A percentile compares a stretch with the other conserved stretches of the same genome.
Conservation (phyloP, 1,284 basidiomycete species). For the Leccinum angustisporum region DNA sequence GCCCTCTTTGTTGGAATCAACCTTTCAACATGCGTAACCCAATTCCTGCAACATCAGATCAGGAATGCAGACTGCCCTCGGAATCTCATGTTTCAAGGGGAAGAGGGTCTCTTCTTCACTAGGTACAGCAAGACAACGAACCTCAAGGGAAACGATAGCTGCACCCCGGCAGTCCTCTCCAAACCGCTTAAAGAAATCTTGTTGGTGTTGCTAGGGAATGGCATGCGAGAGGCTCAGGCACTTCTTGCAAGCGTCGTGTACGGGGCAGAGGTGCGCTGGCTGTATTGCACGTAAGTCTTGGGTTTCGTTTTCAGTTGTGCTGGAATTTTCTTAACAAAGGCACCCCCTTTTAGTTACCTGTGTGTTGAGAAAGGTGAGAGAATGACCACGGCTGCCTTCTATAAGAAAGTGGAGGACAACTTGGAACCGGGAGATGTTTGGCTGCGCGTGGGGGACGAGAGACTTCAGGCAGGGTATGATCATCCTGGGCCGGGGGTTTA, state of each 20-base stretch:
- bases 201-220: constrained; percentile 5
- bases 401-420: background rate
- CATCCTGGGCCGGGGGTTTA: background rate
- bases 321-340: too few species aligned
- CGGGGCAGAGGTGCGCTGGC: background rate
- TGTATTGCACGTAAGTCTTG: background rate
- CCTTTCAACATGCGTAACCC: background rate
- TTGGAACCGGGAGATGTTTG: constrained; percentile 1
- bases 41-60: constrained; percentile 8
- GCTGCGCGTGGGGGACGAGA: constrained; percentile 9
- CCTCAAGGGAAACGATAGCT: constrained; percentile 1
- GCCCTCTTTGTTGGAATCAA: background rate
- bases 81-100: constrained; percentile 7
- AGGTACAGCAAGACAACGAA: constrained; percentile 10
- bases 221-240: constrained; percentile 8
- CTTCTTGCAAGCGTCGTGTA: constrained; percentile 2
- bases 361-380: background rate
- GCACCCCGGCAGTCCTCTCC: constrained; percentile 6
- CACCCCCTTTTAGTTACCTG: constrained; percentile 14
- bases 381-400: constrained; percentile 1
- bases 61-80: background rate
- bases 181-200: background rate
- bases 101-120: background rate
- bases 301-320: background rate
- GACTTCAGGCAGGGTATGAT: constrained; percentile 1